Base-by-base conservation (phyloP, 2,329 filamentous ascomycete genomes). In the Pseudogymnoascus sp. region DNA sequence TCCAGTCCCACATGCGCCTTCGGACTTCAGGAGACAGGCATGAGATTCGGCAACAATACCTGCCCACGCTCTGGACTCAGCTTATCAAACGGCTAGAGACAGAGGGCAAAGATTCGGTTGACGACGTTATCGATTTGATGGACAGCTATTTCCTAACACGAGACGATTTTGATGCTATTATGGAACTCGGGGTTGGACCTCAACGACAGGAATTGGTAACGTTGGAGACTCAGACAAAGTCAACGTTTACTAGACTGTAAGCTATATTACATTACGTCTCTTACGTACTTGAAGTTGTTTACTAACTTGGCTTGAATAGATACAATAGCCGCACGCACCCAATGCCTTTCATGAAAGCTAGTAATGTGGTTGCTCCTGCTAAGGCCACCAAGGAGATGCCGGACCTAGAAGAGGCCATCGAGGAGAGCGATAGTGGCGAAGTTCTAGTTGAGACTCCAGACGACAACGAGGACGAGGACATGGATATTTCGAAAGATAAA, bases 1-100 rank as follows among this genome's bases (percentile, higher is more conserved):
- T 99, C 5, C 95, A 99, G 74, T 91, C 92, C 4, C 95, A 99
- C 72, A 97, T 99, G 92, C 89, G 95, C 7, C 84, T 99, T 63
- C 88, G 88, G 67, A 88, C 91, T 9, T 96, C 92, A 38, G 95
- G 91, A 23, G 95, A 99, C 72, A 86, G 93, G 61, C 89, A 96
- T 71, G 95, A 99, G 75, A 86, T 97, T 68, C 88, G 95, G 41
- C 93, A 99, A 75, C 90, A 96, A 71, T 99, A 99, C 70, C 77
- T 99, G 67, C 95, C 95, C 1, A 79, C 93, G 1, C 81, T 99
- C 1, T 97, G 93, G 91, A 83, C 89, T 52, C 85, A 88, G 71
- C 81, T 93, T 21, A 82, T 96, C 67, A 87, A 89, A 69, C 83
- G 85, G 63, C 79, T 99, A 61, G 84, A 91, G 69, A 74, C 79